These are phyloP conservation scores for Smallanthus sonchifolius DNA, from an alignment of 129 eudicot genomes.

Conservation along the genomic window DNA sequence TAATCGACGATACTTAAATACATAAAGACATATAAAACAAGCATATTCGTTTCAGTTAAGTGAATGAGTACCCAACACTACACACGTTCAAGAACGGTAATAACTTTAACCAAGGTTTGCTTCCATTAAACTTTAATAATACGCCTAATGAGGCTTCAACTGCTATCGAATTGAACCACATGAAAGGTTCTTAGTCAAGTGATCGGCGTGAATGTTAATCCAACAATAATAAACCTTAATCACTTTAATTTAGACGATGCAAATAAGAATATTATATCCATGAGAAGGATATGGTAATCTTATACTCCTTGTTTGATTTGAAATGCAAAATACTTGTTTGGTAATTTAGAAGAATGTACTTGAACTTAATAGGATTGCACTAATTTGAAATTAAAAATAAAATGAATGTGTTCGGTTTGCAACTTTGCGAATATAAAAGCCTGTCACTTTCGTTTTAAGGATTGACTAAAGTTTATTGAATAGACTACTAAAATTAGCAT, in stretches of 20 bases:
- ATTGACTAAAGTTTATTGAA: too few species aligned
- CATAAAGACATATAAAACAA: neutral
- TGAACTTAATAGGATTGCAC: too few species aligned
- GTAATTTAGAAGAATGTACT: too few species aligned
- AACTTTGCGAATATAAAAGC: too few species aligned
- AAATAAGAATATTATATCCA: neutral
- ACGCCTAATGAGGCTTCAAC: conserved; percentile 7
- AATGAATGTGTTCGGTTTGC: too few species aligned
- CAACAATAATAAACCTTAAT: neutral
- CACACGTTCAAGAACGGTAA: neutral
- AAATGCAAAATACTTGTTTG: too few species aligned
- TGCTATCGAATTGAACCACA: conserved; percentile 27
- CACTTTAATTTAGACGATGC: neutral
- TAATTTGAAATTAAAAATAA: too few species aligned
- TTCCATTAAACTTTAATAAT: conserved; percentile 20
- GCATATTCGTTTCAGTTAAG: neutral
- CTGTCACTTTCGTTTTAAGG: too few species aligned
- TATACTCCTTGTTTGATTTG: neutral
- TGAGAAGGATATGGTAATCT: neutral
- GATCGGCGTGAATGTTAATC: neutral
- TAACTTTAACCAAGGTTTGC: conserved; percentile 5
- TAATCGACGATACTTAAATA: conserved; percentile 7
- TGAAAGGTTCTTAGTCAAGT: conserved; percentile 26
- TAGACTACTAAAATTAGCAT: too few species aligned
- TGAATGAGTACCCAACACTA: neutral